Base-by-base conservation (phyloP, 2,329 filamentous ascomycete genomes). In the Talaromyces sp. region DNA sequence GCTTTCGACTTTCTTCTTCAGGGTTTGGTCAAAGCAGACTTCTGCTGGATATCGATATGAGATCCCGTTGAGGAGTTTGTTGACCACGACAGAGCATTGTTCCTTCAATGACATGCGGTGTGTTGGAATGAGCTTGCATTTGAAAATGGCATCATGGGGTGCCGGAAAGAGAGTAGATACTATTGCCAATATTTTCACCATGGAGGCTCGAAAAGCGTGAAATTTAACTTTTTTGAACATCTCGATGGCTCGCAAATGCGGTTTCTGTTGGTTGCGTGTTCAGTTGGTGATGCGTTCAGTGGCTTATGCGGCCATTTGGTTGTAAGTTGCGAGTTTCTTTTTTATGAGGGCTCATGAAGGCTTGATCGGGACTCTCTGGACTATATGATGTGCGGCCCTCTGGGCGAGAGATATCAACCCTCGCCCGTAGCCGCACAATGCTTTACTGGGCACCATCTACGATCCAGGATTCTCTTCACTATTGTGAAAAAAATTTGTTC, bases 1-100 rank as follows among this genome's bases (percentile, higher is more conserved):
- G 9, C 15, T 15, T 62, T 62, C 45, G 6, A 62, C 60, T 31
- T 22, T 62, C 33, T 52, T 8, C 60, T 62, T 62, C 10, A 62
- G 25, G 7, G 33, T 41, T 37, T 25, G 17, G 5, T 62, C 59
- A n/a, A 39, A 61, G n/a, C 27, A 33, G 35, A 62, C 4, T 31
- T 39, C 3, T n/a, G 17, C 33, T 27, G 60, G 60, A 41, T 41
- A 62, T 54, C 15, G 60, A 39, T 62, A 62, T 10, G 33, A 41
- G 33, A 39, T 62, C 5, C 45, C 47, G 1, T 35, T 5, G 22
- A 62, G 45, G 25, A 62, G 47, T 15, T 27, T 5, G 11, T 11
- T 19, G 10, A 62, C 47, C 8, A 19, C 52, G 5, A 17, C 13
- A 5, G 60, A 19, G 15, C 60, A 62, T 31, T 43, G 45, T 41